Conservation (phyloP, 768 basidiomycete genomes). For the Suillus variegatus region DNA sequence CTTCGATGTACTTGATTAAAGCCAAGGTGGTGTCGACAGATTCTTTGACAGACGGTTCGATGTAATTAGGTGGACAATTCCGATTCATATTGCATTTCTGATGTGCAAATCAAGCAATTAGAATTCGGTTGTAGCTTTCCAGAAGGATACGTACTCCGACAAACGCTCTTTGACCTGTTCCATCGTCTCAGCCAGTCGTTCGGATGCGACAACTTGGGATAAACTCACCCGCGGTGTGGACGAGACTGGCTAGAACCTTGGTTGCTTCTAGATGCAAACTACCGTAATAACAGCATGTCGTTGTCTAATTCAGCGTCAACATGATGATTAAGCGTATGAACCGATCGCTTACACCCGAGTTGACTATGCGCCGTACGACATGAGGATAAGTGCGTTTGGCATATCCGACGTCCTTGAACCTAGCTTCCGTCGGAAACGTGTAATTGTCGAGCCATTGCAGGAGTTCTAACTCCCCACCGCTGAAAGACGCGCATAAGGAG, state of each 20-base stretch:
- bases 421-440: conserved; percentile 88
- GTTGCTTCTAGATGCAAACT: conserved; percentile 81
- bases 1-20: conserved; percentile 70
- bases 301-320: conserved; percentile 59
- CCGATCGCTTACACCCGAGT: conserved; percentile 64
- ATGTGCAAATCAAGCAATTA: conserved; percentile 7
- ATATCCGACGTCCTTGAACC: conserved; percentile 68
- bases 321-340: conserved; percentile 6
- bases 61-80: conserved; percentile 74
- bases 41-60: conserved; percentile 57
- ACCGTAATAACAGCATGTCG: conserved; percentile 92
- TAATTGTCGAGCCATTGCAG: conserved; percentile 84
- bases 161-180: conserved; percentile 78
- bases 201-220: background rate
- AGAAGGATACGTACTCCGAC: conserved; percentile 62
- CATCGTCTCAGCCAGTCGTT: conserved; percentile 13
- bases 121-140: background rate
- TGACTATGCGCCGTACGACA: conserved; percentile 71
- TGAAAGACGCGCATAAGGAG: conserved; percentile 28
- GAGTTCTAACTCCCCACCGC: conserved; percentile 84
- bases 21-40: conserved; percentile 65
- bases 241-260: conserved; percentile 77
- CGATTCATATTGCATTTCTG: conserved; percentile 44
- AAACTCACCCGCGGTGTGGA: conserved; percentile 57
- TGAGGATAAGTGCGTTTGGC: conserved; percentile 67